phyloP scores from a whole-genome alignment of 148 eudicot species.

The Nyssa sinensis region DNA sequence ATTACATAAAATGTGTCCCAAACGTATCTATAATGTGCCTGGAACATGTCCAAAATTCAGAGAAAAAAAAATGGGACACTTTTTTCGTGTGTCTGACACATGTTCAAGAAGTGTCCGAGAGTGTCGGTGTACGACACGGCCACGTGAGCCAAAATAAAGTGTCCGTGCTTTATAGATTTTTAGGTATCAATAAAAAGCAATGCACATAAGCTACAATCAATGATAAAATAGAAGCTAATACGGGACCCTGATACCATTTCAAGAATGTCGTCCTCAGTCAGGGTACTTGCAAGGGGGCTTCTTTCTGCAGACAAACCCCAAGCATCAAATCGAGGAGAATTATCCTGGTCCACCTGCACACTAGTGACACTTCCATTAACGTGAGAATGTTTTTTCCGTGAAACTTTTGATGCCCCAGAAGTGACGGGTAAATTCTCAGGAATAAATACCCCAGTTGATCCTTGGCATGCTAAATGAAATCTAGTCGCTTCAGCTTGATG shows the following conservation, averaged over 20 bases:
- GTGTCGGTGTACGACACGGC: no score
- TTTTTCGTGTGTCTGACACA: no score
- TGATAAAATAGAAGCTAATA: slow-evolving; percentile 8
- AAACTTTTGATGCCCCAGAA: slow-evolving; percentile 26
- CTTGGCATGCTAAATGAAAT: slow-evolving; percentile 37
- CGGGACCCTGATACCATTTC: slow-evolving; percentile 64
- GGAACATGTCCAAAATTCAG: no score
- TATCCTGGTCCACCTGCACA: slow-evolving; percentile 27
- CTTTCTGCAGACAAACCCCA: slow-evolving; percentile 49
- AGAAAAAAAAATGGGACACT: no score
- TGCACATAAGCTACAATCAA: not conserved
- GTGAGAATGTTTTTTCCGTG: slow-evolving; percentile 21
- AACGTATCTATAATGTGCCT: no score
- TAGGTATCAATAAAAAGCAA: not conserved
- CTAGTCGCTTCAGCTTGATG: slow-evolving; percentile 49
- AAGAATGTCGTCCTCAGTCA: slow-evolving; percentile 78
- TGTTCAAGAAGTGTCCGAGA: no score
- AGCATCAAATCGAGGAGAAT: slow-evolving; percentile 36
- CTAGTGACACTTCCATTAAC: slow-evolving; percentile 25
- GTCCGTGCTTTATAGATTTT: no score
- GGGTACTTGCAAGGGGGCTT: slow-evolving; percentile 41
- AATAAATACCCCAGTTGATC: slow-evolving; percentile 29
- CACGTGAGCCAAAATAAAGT: no score
- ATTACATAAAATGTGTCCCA: no score
- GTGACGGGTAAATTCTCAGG: slow-evolving; percentile 33